Base-by-base conservation (phyloP, 768 basidiomycete genomes). In the Xanthoconium purpureum region DNA sequence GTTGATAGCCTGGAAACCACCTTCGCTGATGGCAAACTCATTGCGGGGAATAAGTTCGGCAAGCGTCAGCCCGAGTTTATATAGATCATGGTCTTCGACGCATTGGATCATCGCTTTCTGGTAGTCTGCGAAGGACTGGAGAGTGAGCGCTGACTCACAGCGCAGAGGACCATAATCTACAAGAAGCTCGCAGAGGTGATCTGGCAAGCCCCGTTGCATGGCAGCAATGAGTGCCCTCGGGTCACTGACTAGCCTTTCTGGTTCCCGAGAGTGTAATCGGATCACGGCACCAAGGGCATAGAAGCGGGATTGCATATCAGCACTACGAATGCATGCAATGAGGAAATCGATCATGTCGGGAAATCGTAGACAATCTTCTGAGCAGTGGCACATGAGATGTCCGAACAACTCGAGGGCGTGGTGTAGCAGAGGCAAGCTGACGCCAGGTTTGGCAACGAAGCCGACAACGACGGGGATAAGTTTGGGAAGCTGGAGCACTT, bases 1-100 rank as follows among this genome's bases (percentile, higher is more conserved):
- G 51, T 83, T 71, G 49, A 78, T 66, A 4, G 68, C 54, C 61
- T 82, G 74, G 65, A 80, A 85, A 32, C 60, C 68, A 1, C 85
- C 85, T 44, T 86, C 78, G 1, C 73, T 62, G 46, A 87, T 74
- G 0, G 83, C 77, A 62, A 82, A 85, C 64, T 87, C 84, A 4
- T 84, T 84, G 35, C 72, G 70, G 14, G 79, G 66, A 57, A 88
- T 81, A 45, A 80, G 69, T n/a, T 71, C 66, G 0, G 78, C 77
- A 13, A 84, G 71, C 33, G 69, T 74, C 32, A 78, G 56, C 3
- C 85, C 84, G 7, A 87, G 75, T 3, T 71, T 53, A 61, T 78
- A 77, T 3, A 86, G 57, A 61, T 87, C 78, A 29, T 65, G 68
- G 60, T 80, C 77, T 56, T 77, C 72, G 2, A 73, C 74, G 56